Evolutionary conservation across 345 rosid species (phyloP), one percentile per base, ranked within the genome.

Genomic region (Geranium brycei): DNA sequence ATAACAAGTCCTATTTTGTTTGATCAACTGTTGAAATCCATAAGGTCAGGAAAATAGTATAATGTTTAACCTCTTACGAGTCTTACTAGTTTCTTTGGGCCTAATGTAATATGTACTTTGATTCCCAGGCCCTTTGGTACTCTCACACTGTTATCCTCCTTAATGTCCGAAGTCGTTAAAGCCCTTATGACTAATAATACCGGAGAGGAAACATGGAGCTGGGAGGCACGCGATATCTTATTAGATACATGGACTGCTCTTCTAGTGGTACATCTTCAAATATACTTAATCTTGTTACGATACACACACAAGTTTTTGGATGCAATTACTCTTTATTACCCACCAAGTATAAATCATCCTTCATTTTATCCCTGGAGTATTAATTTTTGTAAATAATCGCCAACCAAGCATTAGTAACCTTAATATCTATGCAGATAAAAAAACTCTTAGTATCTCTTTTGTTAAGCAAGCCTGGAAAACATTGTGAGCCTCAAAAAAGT

Each of bases 221-320:
- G 95, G 88, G 97, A 85, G 75, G 95, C 96, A 23, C 95, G 97
- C 18, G 99, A 93, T 79, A 90, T 93, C 78, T 80, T 93, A 70
- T 78, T 93, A 74, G 99, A 93, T 77, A 83, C 91, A 58, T 93
- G 99, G 99, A 86, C 89, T 64, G 74, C 86, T 17, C 75, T 93
- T 60, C 99, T 93, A 41, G 65, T 70, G 88, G 99, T 93, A 86
- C 62, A 57, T 77, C 13, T 12, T 76, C 72, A 17, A 51, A 19
- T 19, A 30, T 14, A 56, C 10, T 40, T 19, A 13, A 63, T 67
- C 17, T 13, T 64, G 41, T 69, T 66, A 40, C 32, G 60, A 51
- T 60, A 23, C 61, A 61, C 4, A 40, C 13, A 32, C 40, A 31
- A 18, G 18, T 68, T 16, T 18, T 51, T 41, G 38, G 51, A 35